Percentiles rank a stretch among this genome's conserved stretches.
Conservation (phyloP, 129 eudicot genomes). For the Flaveria trinervia region DNA sequence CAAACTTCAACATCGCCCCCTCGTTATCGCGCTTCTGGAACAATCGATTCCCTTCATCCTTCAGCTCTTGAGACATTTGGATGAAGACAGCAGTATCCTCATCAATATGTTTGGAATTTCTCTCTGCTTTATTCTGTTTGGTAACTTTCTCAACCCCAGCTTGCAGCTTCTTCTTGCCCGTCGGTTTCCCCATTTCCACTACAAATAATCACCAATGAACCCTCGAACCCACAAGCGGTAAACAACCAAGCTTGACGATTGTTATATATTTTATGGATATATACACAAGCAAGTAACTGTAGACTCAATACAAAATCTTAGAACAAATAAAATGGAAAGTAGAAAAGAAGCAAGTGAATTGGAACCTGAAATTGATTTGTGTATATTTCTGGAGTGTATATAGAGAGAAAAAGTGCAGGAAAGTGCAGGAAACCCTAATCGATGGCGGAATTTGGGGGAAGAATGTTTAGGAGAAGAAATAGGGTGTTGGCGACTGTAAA, state of each 20-base stretch:
- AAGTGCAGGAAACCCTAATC: slow-evolving; percentile 38
- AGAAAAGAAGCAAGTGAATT: neutral
- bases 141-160: slow-evolving; percentile 23
- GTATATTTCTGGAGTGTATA: no score
- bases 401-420: no score
- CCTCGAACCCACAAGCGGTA: no score
- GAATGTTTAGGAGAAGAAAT: slow-evolving; percentile 32
- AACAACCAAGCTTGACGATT: neutral
- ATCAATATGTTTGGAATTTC: slow-evolving; percentile 33
- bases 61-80: slow-evolving; percentile 42
- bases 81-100: slow-evolving; percentile 43
- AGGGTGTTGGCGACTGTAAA: slow-evolving; percentile 16
- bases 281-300: slow-evolving; percentile 15
- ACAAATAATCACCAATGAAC: slow-evolving; percentile 1
- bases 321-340: neutral
- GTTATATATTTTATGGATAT: slow-evolving; percentile 12
- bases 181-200: slow-evolving; percentile 40
- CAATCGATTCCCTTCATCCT: slow-evolving; percentile 37
- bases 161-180: slow-evolving; percentile 37
- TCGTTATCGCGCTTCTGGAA: slow-evolving; percentile 40
- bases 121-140: slow-evolving; percentile 35
- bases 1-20: slow-evolving; percentile 43
- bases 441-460: slow-evolving; percentile 23
- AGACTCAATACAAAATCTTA: neutral
- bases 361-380: slow-evolving; percentile 32